These are phyloP conservation scores for Flammula alnicola DNA, from an alignment of 1,284 basidiomycete species.

Conservation along the genomic window DNA sequence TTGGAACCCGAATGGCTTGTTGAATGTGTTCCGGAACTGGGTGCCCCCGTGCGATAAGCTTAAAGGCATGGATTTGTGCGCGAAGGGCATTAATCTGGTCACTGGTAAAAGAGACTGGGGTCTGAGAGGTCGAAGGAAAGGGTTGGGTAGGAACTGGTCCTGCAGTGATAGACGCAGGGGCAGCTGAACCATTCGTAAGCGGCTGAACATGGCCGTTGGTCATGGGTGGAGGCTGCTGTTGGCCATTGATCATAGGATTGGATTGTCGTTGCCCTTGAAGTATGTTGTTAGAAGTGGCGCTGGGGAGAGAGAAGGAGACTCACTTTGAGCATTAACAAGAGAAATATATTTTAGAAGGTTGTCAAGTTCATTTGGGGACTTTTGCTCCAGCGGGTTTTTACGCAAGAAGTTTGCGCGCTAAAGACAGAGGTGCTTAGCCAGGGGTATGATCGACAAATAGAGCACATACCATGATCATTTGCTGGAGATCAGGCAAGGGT, in stretches of 20 bases:
- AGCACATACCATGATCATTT: slow-evolving; percentile 40
- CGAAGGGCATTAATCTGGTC: slow-evolving; percentile 88
- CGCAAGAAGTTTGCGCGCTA: slow-evolving; percentile 52
- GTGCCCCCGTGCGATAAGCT: slow-evolving; percentile 78
- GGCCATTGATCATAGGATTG: slow-evolving; percentile 31
- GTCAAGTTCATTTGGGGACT: slow-evolving; percentile 48
- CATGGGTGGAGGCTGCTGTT: slow-evolving; percentile 35
- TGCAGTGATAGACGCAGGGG: slow-evolving; percentile 35
- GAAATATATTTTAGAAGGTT: slow-evolving; percentile 48
- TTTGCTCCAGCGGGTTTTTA: slow-evolving; percentile 52
- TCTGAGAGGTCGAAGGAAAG: slow-evolving; percentile 46
- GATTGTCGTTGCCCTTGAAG: slow-evolving; percentile 34
- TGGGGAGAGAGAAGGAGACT: slow-evolving; percentile 10
- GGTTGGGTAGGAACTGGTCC: slow-evolving; percentile 41
- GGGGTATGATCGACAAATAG: slow-evolving; percentile 12
- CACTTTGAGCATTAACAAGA: slow-evolving; percentile 40
- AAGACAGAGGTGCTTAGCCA: slow-evolving; percentile 14
- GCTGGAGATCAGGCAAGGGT: slow-evolving; percentile 39
- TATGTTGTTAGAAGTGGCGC: slow-evolving; percentile 10
- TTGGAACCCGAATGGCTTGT: slow-evolving; percentile 73
- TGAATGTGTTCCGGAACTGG: slow-evolving; percentile 84
- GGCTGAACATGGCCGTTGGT: slow-evolving; percentile 47
- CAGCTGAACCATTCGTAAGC: slow-evolving; percentile 43
- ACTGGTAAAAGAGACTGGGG: slow-evolving; percentile 79
- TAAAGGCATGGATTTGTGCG: slow-evolving; percentile 90